Conservation (phyloP, 1,139 yeast genomes). For the Saccharomycopsis hybrid region DNA sequence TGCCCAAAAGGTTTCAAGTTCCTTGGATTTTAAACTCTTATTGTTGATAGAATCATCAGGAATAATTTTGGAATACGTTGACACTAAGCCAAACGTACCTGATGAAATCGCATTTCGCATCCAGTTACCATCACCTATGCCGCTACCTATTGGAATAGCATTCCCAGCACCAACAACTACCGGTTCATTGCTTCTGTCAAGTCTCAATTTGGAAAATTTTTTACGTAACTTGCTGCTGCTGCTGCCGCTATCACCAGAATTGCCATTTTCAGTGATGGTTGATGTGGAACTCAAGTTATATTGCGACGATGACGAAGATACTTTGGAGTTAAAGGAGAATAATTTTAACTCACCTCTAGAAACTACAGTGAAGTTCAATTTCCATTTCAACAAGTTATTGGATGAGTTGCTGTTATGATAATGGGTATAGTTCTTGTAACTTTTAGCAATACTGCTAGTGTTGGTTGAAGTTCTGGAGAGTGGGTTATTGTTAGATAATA, state of each 20-base stretch:
- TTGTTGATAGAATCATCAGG: constrained; percentile 20
- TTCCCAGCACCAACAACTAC: constrained; percentile 29
- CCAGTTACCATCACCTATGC: constrained; percentile 22
- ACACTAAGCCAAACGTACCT: constrained; percentile 18
- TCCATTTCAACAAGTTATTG: constrained; percentile 16
- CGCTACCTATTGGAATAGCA: constrained; percentile 22
- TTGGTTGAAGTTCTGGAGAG: constrained; percentile 13
- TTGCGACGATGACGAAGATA: constrained; percentile 1
- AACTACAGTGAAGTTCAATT: constrained; percentile 20
- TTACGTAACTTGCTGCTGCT: constrained; percentile 11
- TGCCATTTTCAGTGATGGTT: background rate
- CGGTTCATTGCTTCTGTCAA: constrained; percentile 24
- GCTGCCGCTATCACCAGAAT: background rate
- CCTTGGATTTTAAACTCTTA: constrained; percentile 15
- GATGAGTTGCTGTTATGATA: background rate
- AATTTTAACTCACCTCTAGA: constrained; percentile 20
- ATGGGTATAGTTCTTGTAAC: background rate
- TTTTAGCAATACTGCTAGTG: constrained; percentile 7
- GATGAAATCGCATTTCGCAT: constrained; percentile 19
- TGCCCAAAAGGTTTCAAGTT: constrained; percentile 22
- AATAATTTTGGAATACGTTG: constrained; percentile 20
- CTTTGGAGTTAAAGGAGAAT: constrained; percentile 17
- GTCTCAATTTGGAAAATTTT: constrained; percentile 19
- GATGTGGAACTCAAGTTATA: background rate
- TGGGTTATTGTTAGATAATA: background rate